Conservation (phyloP, 2,329 filamentous ascomycete genomes). For the Periconia digitata region DNA sequence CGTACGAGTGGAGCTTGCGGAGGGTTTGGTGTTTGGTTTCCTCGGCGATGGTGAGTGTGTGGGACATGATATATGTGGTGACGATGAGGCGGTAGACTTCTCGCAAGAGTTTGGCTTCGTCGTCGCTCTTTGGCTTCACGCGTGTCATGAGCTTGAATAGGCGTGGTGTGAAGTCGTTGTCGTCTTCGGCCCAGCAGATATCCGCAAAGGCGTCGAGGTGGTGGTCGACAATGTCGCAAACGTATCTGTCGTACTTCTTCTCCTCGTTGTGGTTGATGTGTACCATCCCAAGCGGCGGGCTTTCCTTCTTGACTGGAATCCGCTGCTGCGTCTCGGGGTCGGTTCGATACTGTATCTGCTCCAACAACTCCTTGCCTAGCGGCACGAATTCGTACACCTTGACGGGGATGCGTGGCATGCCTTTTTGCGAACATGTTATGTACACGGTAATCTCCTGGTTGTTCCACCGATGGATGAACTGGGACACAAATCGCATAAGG, state of each 20-base stretch:
- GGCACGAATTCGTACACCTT: slow-evolving; percentile 52
- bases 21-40: slow-evolving; percentile 41
- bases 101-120: slow-evolving; percentile 44
- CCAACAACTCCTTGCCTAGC: slow-evolving; percentile 41
- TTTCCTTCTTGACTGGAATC: slow-evolving; percentile 39
- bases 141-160: slow-evolving; percentile 47
- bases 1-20: slow-evolving; percentile 42
- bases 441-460: slow-evolving; percentile 44
- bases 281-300: slow-evolving; percentile 50
- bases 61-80: slow-evolving; percentile 53
- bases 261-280: slow-evolving; percentile 49
- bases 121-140: slow-evolving; percentile 42
- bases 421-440: slow-evolving; percentile 46
- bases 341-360: slow-evolving; percentile 48
- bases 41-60: slow-evolving; percentile 49
- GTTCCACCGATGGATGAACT: slow-evolving; percentile 42
- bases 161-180: slow-evolving; percentile 47
- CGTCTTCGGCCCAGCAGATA: slow-evolving; percentile 49
- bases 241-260: slow-evolving; percentile 48
- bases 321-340: slow-evolving; percentile 37
- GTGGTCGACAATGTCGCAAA: slow-evolving; percentile 46
- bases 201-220: slow-evolving; percentile 46
- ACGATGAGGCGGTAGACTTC: slow-evolving; percentile 51
- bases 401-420: slow-evolving; percentile 47
- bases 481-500: slow-evolving; percentile 43